Base-by-base conservation (phyloP, 164 flowering plant genomes). In the Liriodendron chinense region DNA sequence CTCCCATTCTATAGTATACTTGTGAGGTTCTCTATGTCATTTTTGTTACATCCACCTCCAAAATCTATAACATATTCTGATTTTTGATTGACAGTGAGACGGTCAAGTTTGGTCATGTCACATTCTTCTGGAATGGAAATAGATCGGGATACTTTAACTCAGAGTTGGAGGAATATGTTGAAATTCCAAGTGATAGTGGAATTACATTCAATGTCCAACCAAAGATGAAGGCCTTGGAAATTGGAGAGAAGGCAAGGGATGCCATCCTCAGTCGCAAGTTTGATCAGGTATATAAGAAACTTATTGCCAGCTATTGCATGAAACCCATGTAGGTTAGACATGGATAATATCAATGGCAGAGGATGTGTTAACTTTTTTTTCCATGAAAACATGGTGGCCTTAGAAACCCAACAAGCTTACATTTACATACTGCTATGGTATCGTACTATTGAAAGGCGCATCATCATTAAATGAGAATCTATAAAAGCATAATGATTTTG, bases 111-210 rank as follows among this genome's bases (percentile, higher is more conserved):
- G 99, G 99, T 9, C 99, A 96, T 82, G 99, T 96, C 71, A 96
- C 99, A 34, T 96, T 96, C 80, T 96, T 96, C 89, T 96, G 98
- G 99, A 96, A 96, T 82, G 99, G 99, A 65, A 96, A 96, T 64
- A 96, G 99, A 28, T 93, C 99, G 9, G 99, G 99, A 13, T 93
- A 81, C 81, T 96, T 96, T 73, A 84, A 91, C 71, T 28, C 84
- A 16, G 84, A 86, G 26, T 69, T 96, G 94, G 99, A 96, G 78
- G 97, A 96, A 73, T 96, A 96, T 75, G 95, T 96, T n/a, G 99
- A 96, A 85, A 86, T 96, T 77, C 99, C 98, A 6, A 96, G 99
- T 86, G 99, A 96, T 75, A 62, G 56, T 77, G 99, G 99, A 73
- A 96, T 96, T 71, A 85, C 96, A 69, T 96, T 96, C 80, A 96